phyloP scores from a whole-genome alignment of 1,139 yeast genomes.

The Debaryomycetaceae sp. region DNA sequence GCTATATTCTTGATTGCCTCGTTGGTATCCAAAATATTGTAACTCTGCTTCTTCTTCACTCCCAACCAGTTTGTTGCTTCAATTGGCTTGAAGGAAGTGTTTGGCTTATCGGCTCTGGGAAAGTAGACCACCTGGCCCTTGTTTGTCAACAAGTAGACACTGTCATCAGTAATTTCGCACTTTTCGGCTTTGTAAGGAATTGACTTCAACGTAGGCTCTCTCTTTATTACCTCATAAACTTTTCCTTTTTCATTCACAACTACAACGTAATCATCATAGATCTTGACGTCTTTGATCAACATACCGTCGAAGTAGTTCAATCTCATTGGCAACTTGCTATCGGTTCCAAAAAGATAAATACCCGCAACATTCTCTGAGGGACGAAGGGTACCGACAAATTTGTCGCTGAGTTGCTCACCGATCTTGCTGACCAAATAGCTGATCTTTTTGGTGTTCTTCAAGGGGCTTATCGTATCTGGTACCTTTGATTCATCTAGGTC shows the following conservation, averaged over 20 bases:
- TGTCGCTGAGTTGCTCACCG: conserved; percentile 30
- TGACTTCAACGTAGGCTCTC: conserved; percentile 23
- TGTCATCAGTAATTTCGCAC: conserved; percentile 51
- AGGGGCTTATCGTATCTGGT: conserved; percentile 24
- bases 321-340: conserved; percentile 53
- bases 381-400: conserved; percentile 18
- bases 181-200: conserved; percentile 47
- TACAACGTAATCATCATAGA: conserved; percentile 48
- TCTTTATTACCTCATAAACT: conserved; percentile 64
- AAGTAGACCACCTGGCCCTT: conserved; percentile 52
- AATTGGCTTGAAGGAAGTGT: conserved; percentile 13
- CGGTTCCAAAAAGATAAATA: conserved; percentile 37
- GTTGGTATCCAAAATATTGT: conserved; percentile 21
- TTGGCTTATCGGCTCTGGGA: conserved; percentile 32
- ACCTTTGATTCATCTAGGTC: conserved; percentile 27
- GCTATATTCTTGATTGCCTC: conserved; percentile 51
- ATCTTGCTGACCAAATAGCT: conserved; percentile 23
- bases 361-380: conserved; percentile 29
- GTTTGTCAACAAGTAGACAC: conserved; percentile 54
- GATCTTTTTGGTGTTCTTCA: conserved; percentile 24
- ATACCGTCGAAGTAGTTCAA: conserved; percentile 61
- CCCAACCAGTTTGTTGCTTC: conserved; percentile 25
- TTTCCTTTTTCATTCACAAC: conserved; percentile 73
- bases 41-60: conserved; percentile 6
- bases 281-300: conserved; percentile 54